Conservation (phyloP, 768 basidiomycete genomes). For the Hericium coralloides region DNA sequence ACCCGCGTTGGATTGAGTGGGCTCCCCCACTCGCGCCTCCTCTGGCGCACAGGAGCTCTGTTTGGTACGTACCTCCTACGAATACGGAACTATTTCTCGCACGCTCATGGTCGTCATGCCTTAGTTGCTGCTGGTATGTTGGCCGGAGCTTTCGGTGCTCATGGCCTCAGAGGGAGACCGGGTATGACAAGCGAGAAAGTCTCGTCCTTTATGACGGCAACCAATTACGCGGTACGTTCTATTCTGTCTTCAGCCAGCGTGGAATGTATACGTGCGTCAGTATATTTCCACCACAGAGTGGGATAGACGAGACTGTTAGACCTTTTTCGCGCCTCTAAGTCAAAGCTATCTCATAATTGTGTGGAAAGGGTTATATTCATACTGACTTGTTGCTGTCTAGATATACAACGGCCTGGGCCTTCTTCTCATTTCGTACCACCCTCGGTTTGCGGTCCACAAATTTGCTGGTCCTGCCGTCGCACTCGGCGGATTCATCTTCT, state of each 20-base stretch:
- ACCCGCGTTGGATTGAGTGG: neutral
- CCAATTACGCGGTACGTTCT: slow-evolving; percentile 49
- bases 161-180: slow-evolving; percentile 41
- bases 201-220: slow-evolving; percentile 53
- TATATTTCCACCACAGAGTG: no score
- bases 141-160: slow-evolving; percentile 62
- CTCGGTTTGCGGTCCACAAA: slow-evolving; percentile 44
- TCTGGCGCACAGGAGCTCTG: slow-evolving; percentile 12
- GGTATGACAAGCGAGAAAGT: slow-evolving; percentile 44
- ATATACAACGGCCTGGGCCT: slow-evolving; percentile 63
- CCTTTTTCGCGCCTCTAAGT: neutral
- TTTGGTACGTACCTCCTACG: slow-evolving; percentile 1
- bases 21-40: neutral
- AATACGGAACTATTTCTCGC: neutral
- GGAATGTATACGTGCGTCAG: no score
- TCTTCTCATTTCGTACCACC: slow-evolving; percentile 54
- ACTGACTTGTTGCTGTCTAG: slow-evolving; percentile 23
- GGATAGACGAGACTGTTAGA: neutral
- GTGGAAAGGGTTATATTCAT: neutral
- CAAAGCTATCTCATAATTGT: neutral
- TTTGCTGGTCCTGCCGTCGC: slow-evolving; percentile 65
- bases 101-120: neutral
- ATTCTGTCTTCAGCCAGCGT: neutral
- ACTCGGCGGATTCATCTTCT: slow-evolving; percentile 49
- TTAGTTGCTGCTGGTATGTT: slow-evolving; percentile 42